Evolutionary conservation across 805 yeast genomes (phyloP).

Genomic region (Jamesozyma jinghongensis): DNA sequence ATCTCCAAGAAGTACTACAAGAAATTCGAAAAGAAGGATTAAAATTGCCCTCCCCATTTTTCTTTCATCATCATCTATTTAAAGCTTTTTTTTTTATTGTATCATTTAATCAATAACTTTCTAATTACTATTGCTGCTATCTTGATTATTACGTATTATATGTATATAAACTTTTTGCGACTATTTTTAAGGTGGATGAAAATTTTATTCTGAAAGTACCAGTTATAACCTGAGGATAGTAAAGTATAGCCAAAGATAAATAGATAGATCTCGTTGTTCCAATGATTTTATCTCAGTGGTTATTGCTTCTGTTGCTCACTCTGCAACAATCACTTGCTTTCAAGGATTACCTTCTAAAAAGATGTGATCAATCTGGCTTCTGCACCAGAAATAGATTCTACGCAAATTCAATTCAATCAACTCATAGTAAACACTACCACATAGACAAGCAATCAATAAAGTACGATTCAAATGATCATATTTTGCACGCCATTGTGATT

Average conservation of each 20-base stretch:
- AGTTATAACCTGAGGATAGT: no score
- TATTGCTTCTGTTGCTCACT: not conserved
- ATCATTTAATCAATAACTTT: no score
- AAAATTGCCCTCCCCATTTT: no score
- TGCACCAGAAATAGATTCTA: constrained; percentile 71
- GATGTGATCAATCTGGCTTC: constrained; percentile 74
- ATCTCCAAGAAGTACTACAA: constrained; percentile 47
- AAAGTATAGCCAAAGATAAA: no score
- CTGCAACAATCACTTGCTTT: constrained; percentile 32
- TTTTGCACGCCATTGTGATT: constrained; percentile 37
- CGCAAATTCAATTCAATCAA: constrained; percentile 35
- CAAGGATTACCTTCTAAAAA: constrained; percentile 61
- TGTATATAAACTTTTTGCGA: no score
- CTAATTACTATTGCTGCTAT: no score
- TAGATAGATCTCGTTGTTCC: not conserved
- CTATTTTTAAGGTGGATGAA: no score
- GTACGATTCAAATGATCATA: constrained; percentile 20
- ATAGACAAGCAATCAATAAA: constrained; percentile 32
- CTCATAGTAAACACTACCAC: constrained; percentile 34
- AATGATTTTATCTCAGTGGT: not conserved
- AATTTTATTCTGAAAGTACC: no score
- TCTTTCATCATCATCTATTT: no score
- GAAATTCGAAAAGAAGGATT: constrained; percentile 39
- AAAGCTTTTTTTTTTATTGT: no score
- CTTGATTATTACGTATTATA: no score